Base-by-base conservation (phyloP, 768 basidiomycete genomes). In the Cystofilobasidium bisporidii region DNA sequence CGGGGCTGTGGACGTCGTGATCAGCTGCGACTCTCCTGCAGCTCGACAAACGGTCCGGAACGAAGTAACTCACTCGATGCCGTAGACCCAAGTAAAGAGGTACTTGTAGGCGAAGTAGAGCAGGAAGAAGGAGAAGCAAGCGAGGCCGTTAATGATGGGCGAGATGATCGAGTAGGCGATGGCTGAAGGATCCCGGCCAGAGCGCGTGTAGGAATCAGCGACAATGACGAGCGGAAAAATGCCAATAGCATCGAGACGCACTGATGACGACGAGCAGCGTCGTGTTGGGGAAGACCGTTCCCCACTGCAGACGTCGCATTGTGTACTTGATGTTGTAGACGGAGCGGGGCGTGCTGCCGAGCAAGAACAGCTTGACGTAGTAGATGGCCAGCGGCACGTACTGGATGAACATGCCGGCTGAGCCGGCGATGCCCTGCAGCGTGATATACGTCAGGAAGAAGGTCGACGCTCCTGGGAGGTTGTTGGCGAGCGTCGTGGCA, bases 141-240 rank as follows among this genome's bases (percentile, higher is more conserved):
- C 86, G 56, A 98, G 84, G 11, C 93, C 93, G 71, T 91, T 93
- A 79, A 96, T 92, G 74, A 98, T 81, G 0, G 94, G 93, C 9
- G 91, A 86, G 71, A 97, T 93, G 75, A 92, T 82, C 40, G 85
- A 86, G 79, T 97, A 98, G 9, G 73, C 73, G 38, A 76, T 71
- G 67, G 73, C 76, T 67, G 65, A 30, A 55, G 24, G 50, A 26
- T 41, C 10, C 40, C 40, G 40, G 40, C 40, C 40, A 26, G 26
- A n/a, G n/a, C n/a, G n/a, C n/a, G n/a, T n/a, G n/a, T n/a, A n/a
- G n/a, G n/a, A n/a, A n/a, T n/a, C n/a, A n/a, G n/a, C n/a, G n/a
- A n/a, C n/a, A n/a, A n/a, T n/a, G n/a, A n/a, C n/a, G n/a, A n/a
- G n/a, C n/a, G n/a, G n/a, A n/a, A 50, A 24, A 24, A 50, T 15